Evolutionary conservation across 1,284 basidiomycete species (phyloP).

Genomic region (Pseudozyma hubeiensis): DNA sequence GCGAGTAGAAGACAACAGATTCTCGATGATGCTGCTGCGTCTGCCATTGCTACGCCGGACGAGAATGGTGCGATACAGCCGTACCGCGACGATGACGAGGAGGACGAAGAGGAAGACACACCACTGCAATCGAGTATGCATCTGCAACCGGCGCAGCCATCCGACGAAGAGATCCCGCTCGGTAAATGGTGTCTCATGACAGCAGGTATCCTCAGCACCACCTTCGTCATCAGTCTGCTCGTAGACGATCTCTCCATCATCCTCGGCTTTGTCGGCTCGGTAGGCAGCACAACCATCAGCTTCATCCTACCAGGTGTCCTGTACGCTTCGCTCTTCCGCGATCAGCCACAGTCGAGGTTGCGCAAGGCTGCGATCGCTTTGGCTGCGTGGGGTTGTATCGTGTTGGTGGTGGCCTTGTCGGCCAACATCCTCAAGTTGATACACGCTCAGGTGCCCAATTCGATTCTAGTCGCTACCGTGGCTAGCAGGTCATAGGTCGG

Average conservation of each 20-base stretch:
- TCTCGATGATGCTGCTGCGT: constrained; percentile 36
- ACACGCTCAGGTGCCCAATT: constrained; percentile 39
- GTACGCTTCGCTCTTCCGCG: constrained; percentile 46
- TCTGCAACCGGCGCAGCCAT: constrained; percentile 1
- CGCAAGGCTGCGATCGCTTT: constrained; percentile 39
- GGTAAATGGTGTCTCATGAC: constrained; percentile 59
- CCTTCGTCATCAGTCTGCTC: constrained; percentile 58
- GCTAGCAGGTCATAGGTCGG: not conserved
- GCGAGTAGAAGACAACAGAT: constrained; percentile 37
- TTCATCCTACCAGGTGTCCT: constrained; percentile 87
- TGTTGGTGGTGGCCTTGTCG: constrained; percentile 53
- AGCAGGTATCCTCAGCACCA: constrained; percentile 53
- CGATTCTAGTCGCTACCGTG: constrained; percentile 27
- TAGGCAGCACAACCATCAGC: constrained; percentile 93
- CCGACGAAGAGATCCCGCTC: constrained; percentile 37
- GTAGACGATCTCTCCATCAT: constrained; percentile 66
- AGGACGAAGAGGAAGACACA: constrained; percentile 10
- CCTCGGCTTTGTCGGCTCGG: constrained; percentile 90
- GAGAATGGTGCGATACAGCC: constrained; percentile 21
- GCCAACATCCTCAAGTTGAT: constrained; percentile 60
- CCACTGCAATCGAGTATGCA: not conserved
- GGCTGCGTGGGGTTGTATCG: constrained; percentile 51
- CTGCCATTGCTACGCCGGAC: constrained; percentile 5
- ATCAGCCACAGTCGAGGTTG: constrained; percentile 34
- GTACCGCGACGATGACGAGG: constrained; percentile 59